Evolutionary conservation across 192 early-diverging fungal genomes (phyloP).

Genomic region (Gamsiella multidivaricata): DNA sequence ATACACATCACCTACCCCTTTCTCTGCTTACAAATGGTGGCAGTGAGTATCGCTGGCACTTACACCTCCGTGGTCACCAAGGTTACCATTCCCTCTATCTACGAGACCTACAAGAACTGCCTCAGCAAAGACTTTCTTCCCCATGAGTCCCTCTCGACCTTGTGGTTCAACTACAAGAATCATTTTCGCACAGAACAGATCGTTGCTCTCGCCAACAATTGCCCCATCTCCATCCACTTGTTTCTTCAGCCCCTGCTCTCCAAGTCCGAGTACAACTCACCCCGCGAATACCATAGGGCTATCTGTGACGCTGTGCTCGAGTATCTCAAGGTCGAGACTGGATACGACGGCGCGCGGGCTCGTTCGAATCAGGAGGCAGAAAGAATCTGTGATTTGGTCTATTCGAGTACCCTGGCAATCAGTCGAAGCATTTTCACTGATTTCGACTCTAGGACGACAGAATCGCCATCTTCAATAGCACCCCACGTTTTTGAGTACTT

Average conservation of each 20-base stretch:
- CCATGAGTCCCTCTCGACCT: neutral
- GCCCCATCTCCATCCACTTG: conserved; percentile 7
- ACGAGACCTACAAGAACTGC: neutral
- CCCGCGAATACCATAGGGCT: conserved; percentile 1
- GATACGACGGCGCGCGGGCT: conserved; percentile 4
- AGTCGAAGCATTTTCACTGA: too few relatives aligned
- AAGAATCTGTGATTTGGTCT: neutral
- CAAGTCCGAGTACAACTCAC: conserved; percentile 2
- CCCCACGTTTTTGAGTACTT: conserved; percentile 9
- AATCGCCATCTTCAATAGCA: too few relatives aligned
- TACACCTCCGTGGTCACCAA: conserved; percentile 12
- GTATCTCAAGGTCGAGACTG: conserved; percentile 5
- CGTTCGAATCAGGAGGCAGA: conserved; percentile 2
- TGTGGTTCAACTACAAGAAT: conserved; percentile 13
- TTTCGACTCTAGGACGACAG: neutral
- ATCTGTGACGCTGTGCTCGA: conserved; percentile 8
- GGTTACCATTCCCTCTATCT: conserved; percentile 7
- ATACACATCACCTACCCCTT: too few relatives aligned
- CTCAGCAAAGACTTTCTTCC: conserved; percentile 1
- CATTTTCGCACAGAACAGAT: conserved; percentile 16
- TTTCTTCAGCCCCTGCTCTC: neutral
- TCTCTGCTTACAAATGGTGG: too few relatives aligned
- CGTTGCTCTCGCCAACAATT: conserved; percentile 1
- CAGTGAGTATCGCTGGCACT: too few relatives aligned
- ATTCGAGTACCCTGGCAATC: neutral